Base-by-base conservation (phyloP, 805 yeast genomes). In the Barnettozyma salicaria region DNA sequence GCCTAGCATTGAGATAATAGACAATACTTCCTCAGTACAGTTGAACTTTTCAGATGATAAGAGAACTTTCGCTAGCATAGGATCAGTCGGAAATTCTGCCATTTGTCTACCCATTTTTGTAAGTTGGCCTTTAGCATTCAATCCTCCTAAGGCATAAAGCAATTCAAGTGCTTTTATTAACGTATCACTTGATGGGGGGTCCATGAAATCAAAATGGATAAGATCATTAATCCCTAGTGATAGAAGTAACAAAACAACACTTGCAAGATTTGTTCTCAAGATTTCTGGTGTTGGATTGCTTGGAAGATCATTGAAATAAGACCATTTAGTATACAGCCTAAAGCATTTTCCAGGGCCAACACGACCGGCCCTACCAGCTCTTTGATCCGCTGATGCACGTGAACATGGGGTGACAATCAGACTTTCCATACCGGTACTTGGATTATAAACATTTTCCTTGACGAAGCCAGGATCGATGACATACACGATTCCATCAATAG, bases 361-460 rank as follows among this genome's bases (percentile, higher is more conserved):
- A 66, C 98, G 80, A 28, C 98, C 98, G 6, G 97, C 98, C 66
- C 98, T 77, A 56, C 98, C 98, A 1, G 96, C 89, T 53, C 98
- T 70, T 62, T 92, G 98, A 52, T 87, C 89, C 0, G 96, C 97
- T 29, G 95, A 88, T 0, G 98, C 98, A 52, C 80, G 79, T 0
- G 97, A 89, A 45, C 95, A 87, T 1, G 96, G 94, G 12, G 80
- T 76, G 5, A 92, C 88, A 32, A 81, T 76, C 42, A 92, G 68
- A 23, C 89, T 80, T 42, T 88, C 95, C 78, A 90, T 89, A 12
- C 97, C 89, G 6, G 87, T 78, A 17, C 81, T 62, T 2, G 97
- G 87, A 52, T 89, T 88, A 61, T 76, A 90, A 4, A 86, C 83
- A 52, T 87, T 90, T 50, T 89, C 92, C 60, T 92, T 92, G 17